Evolutionary conservation across 192 early-diverging fungal species (phyloP).

Genomic region (Rhizophagus prolifer): DNA sequence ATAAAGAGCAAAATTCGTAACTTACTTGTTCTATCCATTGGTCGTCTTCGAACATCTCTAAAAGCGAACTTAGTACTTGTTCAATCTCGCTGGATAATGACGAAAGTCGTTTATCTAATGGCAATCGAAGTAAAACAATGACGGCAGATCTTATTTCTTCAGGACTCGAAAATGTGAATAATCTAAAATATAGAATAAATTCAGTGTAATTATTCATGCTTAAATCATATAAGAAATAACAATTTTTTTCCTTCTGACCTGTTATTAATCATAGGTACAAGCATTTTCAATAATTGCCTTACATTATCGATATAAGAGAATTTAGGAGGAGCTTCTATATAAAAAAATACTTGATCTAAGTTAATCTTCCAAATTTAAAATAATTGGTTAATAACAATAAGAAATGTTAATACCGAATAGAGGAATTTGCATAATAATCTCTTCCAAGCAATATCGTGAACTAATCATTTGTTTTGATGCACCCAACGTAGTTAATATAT

Average conservation of each 20-base stretch:
- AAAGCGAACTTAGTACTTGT: background rate
- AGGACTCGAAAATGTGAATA: background rate
- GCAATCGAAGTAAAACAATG: constrained; percentile 12
- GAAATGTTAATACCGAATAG: background rate
- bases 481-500: background rate
- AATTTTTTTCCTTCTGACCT: background rate
- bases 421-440: background rate
- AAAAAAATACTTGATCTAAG: background rate
- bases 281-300: background rate
- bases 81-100: background rate
- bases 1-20: background rate
- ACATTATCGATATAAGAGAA: background rate
- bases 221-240: background rate
- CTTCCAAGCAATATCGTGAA: background rate
- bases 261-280: background rate
- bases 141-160: constrained; percentile 18
- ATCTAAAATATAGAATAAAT: background rate
- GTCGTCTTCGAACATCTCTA: background rate
- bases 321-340: background rate
- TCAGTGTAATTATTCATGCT: background rate
- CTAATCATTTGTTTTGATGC: background rate
- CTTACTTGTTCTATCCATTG: constrained; percentile 15
- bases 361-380: background rate
- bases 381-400: background rate
- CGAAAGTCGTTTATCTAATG: background rate